Conservation (phyloP, 768 basidiomycete genomes). For the Termitomyces heimii region DNA sequence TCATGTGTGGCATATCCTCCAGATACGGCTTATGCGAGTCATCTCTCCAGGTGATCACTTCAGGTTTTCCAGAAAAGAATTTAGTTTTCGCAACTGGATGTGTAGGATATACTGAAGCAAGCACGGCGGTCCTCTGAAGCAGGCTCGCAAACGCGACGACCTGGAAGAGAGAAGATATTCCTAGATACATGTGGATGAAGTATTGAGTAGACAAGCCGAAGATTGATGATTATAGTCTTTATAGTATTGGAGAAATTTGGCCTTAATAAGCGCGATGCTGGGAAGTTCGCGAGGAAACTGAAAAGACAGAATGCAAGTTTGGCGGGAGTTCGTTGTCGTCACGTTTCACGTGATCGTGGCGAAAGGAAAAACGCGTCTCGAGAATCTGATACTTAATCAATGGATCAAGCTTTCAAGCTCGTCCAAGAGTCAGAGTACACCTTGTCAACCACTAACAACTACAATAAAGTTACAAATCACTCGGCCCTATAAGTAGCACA, state of each 20-base stretch:
- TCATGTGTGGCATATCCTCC: conserved; percentile 32
- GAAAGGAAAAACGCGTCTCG: not conserved
- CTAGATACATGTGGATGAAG: not conserved
- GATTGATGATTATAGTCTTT: not conserved
- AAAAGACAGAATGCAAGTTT: not conserved
- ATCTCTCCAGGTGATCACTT: conserved; percentile 45
- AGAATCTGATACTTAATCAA: too few relatives aligned
- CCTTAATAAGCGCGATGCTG: not conserved
- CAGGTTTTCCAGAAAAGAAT: conserved; percentile 36
- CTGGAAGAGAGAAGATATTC: not conserved
- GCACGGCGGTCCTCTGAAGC: conserved; percentile 1
- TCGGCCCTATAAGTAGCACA: not conserved
- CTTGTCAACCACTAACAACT: not conserved
- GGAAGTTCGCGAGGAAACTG: not conserved
- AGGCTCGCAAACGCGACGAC: not conserved
- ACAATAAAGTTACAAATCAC: not conserved
- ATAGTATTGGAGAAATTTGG: not conserved
- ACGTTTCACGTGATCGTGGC: not conserved
- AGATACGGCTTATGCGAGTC: conserved; percentile 35
- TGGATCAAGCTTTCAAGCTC: too few relatives aligned
- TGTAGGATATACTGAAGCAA: conserved; percentile 44
- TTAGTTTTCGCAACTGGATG: conserved; percentile 40
- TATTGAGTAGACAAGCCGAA: not conserved
- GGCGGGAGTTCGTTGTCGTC: not conserved
- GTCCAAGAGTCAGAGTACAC: too few relatives aligned